These are phyloP conservation scores for Xylaria digitata DNA, from an alignment of 2,329 filamentous ascomycete species.

Conservation along the genomic window DNA sequence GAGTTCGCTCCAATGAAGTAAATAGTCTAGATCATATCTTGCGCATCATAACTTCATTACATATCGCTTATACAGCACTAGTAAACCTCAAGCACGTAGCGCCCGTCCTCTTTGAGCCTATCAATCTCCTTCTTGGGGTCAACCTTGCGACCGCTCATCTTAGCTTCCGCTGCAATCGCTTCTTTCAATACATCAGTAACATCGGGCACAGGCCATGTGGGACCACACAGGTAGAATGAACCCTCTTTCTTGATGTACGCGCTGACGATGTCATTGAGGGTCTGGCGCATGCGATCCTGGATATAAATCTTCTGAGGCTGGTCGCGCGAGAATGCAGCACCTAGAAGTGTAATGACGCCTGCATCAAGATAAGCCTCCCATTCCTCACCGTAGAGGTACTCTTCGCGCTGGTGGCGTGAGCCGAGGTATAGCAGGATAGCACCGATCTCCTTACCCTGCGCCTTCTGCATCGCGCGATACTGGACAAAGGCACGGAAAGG, in stretches of 20 bases:
- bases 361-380: constrained; percentile 98
- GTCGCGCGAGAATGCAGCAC: constrained; percentile 94
- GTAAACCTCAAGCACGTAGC: constrained; percentile 98
- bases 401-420: constrained; percentile 95
- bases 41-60: constrained; percentile 31
- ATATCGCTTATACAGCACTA: constrained; percentile 57
- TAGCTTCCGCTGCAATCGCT: constrained; percentile 82
- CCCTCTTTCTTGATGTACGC: constrained; percentile 90
- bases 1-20: constrained; percentile 7
- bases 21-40: constrained; percentile 20
- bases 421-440: constrained; percentile 96
- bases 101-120: constrained; percentile 90
- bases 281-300: constrained; percentile 96
- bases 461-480: constrained; percentile 97
- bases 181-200: constrained; percentile 95
- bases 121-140: constrained; percentile 93
- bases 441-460: constrained; percentile 95
- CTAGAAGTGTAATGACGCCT: constrained; percentile 93
- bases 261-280: constrained; percentile 81
- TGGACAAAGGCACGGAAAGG: constrained; percentile 99
- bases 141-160: constrained; percentile 78
- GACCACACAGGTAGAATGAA: constrained; percentile 96
- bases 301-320: constrained; percentile 99
- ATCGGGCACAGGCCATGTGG: constrained; percentile 98
- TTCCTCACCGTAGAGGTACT: constrained; percentile 98